Conservation (phyloP, 2,329 filamentous ascomycete species). For the Didymella exigua region DNA sequence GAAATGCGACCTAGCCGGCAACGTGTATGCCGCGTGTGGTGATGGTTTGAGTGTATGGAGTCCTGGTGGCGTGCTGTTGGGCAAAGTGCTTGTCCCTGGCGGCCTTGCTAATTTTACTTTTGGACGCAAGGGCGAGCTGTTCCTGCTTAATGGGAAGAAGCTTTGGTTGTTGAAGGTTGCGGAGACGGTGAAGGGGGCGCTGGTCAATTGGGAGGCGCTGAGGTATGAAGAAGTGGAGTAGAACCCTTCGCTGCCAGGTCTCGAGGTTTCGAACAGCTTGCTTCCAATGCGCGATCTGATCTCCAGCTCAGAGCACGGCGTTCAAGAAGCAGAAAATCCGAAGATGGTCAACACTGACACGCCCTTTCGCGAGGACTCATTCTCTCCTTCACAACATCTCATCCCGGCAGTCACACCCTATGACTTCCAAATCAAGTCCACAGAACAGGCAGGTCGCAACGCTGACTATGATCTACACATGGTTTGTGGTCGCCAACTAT, state of each 20-base stretch:
- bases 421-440: not conserved
- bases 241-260: not conserved
- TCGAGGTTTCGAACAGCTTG: no score
- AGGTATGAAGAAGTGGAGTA: conserved; percentile 13
- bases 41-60: conserved; percentile 59
- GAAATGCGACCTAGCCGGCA: conserved; percentile 48
- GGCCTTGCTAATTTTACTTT: conserved; percentile 58
- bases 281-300: not conserved
- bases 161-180: conserved; percentile 22
- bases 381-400: not conserved
- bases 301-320: not conserved
- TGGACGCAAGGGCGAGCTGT: conserved; percentile 52
- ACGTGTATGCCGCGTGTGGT: conserved; percentile 58
- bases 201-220: conserved; percentile 12
- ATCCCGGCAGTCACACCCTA: not conserved
- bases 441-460: not conserved
- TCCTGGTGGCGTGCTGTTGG: conserved; percentile 52
- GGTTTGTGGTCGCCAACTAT: not conserved
- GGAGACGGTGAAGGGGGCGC: conserved; percentile 15
- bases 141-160: conserved; percentile 53
- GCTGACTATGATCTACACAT: not conserved
- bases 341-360: not conserved
- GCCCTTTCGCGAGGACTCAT: not conserved
- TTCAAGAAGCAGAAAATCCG: not conserved
- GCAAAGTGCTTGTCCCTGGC: conserved; percentile 38